A percentile compares a stretch with the other conserved stretches of the same genome.
Conservation (phyloP, 169 alveolate genomes). For the Cystoisospora suis region DNA sequence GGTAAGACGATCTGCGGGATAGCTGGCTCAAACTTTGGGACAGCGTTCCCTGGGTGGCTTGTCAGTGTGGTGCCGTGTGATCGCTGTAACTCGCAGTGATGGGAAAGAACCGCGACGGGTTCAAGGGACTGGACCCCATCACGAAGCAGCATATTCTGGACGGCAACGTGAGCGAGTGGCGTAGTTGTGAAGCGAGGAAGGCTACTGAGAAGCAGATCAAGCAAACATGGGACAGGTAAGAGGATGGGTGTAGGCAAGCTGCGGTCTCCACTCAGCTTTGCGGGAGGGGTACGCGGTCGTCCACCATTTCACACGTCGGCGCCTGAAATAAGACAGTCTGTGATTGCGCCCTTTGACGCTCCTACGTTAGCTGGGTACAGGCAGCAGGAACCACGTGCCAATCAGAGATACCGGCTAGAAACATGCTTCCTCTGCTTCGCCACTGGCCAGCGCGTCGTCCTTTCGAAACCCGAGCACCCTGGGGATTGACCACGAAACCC, state of each 20-base stretch:
- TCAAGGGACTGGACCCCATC: constrained; percentile 17
- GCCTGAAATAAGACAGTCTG: no score
- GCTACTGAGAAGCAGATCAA: neutral
- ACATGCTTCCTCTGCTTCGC: no score
- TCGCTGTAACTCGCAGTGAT: neutral
- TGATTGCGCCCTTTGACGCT: no score
- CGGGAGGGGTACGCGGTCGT: no score
- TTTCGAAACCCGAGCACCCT: no score
- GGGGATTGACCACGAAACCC: no score
- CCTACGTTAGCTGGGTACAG: no score
- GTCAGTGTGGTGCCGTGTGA: neutral
- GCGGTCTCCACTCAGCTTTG: no score
- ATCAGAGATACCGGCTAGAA: no score
- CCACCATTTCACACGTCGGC: neutral
- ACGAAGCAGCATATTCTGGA: neutral
- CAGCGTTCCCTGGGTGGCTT: neutral
- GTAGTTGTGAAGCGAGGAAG: neutral
- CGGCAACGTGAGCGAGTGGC: neutral
- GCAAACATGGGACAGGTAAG: constrained; percentile 17
- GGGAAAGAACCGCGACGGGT: constrained; percentile 23
- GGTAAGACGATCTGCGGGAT: neutral
- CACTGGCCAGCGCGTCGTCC: no score
- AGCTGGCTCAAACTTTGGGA: neutral
- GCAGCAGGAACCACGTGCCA: no score
- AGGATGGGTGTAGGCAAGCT: neutral